Conservation (phyloP, 805 yeast species). For the Yamadazyma takamatsuzukensis region DNA sequence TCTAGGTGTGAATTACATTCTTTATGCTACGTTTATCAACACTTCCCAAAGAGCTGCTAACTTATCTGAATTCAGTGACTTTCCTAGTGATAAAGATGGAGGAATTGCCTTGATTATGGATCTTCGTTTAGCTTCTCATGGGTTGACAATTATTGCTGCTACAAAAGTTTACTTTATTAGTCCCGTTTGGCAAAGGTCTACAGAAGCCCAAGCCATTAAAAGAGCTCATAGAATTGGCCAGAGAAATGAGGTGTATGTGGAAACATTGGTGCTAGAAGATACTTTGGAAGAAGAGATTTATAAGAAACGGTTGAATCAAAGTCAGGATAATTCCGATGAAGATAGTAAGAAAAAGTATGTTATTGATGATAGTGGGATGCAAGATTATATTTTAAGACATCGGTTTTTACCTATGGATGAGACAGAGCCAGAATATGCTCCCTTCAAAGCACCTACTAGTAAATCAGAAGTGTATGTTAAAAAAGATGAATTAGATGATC, state of each 20-base stretch:
- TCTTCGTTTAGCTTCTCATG: slow-evolving; percentile 63
- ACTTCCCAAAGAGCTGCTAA: slow-evolving; percentile 49
- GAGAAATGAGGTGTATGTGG: slow-evolving; percentile 59
- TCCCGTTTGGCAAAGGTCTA: slow-evolving; percentile 67
- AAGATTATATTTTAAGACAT: slow-evolving; percentile 49
- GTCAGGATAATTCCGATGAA: slow-evolving; percentile 9
- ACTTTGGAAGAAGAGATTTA: slow-evolving; percentile 71
- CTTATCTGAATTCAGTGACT: slow-evolving; percentile 46
- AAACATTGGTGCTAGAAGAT: slow-evolving; percentile 57
- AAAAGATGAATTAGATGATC: slow-evolving; percentile 8
- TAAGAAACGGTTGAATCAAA: slow-evolving; percentile 26
- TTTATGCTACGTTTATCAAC: slow-evolving; percentile 61
- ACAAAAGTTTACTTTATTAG: slow-evolving; percentile 67
- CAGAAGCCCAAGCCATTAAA: slow-evolving; percentile 74
- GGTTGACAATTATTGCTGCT: slow-evolving; percentile 64
- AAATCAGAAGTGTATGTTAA: background rate
- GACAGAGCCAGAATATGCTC: slow-evolving; percentile 33
- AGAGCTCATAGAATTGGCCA: slow-evolving; percentile 79
- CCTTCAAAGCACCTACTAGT: slow-evolving; percentile 25
- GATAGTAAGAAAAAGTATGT: slow-evolving; percentile 30
- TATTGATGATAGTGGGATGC: slow-evolving; percentile 59
- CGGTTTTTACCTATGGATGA: slow-evolving; percentile 36
- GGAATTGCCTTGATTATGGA: slow-evolving; percentile 65
- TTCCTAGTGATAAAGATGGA: slow-evolving; percentile 27
- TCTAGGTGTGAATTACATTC: slow-evolving; percentile 55